Conservation (phyloP, 768 basidiomycete species). For the Artomyces pyxidatus region DNA sequence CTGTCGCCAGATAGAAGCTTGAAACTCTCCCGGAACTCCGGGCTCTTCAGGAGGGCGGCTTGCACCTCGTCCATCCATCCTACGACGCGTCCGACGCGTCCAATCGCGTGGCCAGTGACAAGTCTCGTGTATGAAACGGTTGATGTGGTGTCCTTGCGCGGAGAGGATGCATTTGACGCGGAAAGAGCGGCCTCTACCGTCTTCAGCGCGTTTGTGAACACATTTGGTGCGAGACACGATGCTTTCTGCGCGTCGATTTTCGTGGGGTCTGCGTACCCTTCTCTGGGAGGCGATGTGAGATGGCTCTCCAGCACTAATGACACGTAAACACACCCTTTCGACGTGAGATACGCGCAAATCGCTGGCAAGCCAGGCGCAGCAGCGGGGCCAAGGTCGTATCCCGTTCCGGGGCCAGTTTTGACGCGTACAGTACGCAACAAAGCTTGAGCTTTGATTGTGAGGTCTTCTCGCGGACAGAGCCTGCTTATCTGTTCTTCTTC, state of each 20-base stretch:
- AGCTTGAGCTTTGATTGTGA: slow-evolving; percentile 24
- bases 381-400: slow-evolving; percentile 33
- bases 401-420: slow-evolving; percentile 43
- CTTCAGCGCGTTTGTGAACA: slow-evolving; percentile 20
- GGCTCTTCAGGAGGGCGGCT: slow-evolving; percentile 3
- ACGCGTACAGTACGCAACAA: slow-evolving; percentile 30
- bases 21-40: slow-evolving; percentile 1
- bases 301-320: neutral
- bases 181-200: slow-evolving; percentile 20
- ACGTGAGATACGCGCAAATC: slow-evolving; percentile 44
- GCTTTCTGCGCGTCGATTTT: slow-evolving; percentile 24
- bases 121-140: slow-evolving; percentile 21
- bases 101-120: slow-evolving; percentile 6
- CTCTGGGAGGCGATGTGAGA: slow-evolving; percentile 10
- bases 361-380: slow-evolving; percentile 35
- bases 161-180: slow-evolving; percentile 2
- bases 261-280: slow-evolving; percentile 22
- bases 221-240: slow-evolving; percentile 24
- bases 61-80: slow-evolving; percentile 12
- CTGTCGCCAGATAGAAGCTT: neutral
- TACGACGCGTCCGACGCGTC: slow-evolving; percentile 7
- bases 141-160: slow-evolving; percentile 16
- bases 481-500: slow-evolving; percentile 12
- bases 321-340: slow-evolving; percentile 30
- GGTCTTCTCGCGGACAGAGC: slow-evolving; percentile 21